Base-by-base conservation (phyloP, 495 filamentous ascomycete species). In the Aspergillus sparsus region DNA sequence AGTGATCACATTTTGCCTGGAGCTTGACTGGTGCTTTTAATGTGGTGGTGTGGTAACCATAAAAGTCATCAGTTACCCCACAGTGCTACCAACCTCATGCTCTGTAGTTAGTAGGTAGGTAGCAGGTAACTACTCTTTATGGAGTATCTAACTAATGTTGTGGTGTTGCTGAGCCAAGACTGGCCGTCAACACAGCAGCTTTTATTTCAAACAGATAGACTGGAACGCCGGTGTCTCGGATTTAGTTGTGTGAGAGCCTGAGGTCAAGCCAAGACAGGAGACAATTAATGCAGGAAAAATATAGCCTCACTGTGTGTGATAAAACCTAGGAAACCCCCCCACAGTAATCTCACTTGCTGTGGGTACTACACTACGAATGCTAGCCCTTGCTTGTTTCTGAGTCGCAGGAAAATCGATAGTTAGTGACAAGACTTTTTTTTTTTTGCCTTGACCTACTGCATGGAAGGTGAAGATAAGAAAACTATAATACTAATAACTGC, bases 171-270 rank as follows among this genome's bases (percentile, higher is more conserved):
- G 35, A 27, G 35, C 35, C 18, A 31, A 54, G 35, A 27, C 8
- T 42, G 8, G 6, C 49, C 5, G 7, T 34, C 39, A 33, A 41
- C 37, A 10, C 10, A 41, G n/a, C 37, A 33, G 53, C 34, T 27
- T 32, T 27, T 21, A 21, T 49, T 33, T 37, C 27, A 47, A 37
- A 47, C 44, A 39, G 31, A 16, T 2, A 45, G 35, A 5, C 18
- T 52, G 57, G 57, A 21, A 35, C 56, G 49, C 49, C 57, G 49
- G 57, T 45, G 39, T 60, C 49, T 60, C 57, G 47, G 13, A 33
- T 53, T 60, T 60, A 37, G 47, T 47, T 53, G 45, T 33, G 21
- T 15, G 6, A 27, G 13, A 18, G 15, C 11, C 49, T 12, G 18
- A 49, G 31, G 12, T 6, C 6, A 9, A 53, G 57, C 39, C 47